Evolutionary conservation across 2,329 filamentous ascomycete genomes (phyloP).

Genomic region (Aureobasidium subglaciale): DNA sequence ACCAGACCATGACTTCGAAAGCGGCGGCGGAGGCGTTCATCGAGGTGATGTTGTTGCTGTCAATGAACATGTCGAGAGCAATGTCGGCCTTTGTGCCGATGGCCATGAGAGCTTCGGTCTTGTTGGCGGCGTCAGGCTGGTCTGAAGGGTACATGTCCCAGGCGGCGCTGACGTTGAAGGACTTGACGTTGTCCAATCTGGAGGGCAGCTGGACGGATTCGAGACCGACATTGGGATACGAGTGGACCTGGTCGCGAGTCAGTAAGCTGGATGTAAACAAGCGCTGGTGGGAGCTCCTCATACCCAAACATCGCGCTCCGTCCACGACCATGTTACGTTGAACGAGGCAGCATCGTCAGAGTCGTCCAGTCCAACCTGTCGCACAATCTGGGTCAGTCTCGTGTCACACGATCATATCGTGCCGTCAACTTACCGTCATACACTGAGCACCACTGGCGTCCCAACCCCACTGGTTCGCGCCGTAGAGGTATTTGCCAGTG

Average conservation of each 20-base stretch:
- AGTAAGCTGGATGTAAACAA: background rate
- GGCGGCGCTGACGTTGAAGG: conserved; percentile 11
- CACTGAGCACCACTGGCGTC: conserved; percentile 14
- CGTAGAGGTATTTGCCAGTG: conserved; percentile 14
- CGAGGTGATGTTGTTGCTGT: background rate
- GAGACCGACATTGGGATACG: conserved; percentile 13
- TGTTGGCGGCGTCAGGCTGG: background rate
- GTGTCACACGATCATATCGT: conserved; percentile 8
- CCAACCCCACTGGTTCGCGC: conserved; percentile 11
- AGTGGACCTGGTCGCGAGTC: conserved; percentile 9
- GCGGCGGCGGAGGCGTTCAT: conserved; percentile 13
- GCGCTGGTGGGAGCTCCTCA: background rate
- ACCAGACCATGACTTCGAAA: conserved; percentile 15
- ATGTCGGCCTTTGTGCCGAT: conserved; percentile 14
- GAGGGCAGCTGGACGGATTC: conserved; percentile 8
- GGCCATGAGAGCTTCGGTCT: background rate
- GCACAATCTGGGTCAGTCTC: background rate
- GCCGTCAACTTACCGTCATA: conserved; percentile 10
- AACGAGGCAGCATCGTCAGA: conserved; percentile 9
- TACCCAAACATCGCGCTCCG: conserved; percentile 13
- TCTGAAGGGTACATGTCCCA: conserved; percentile 11
- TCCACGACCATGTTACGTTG: conserved; percentile 14
- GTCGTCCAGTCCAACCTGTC: conserved; percentile 12
- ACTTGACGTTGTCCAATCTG: conserved; percentile 11
- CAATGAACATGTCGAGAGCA: conserved; percentile 15